A percentile compares a stretch with the other conserved stretches of the same genome.
Conservation (phyloP, 1,284 basidiomycete species). For the Inonotus obliquus region DNA sequence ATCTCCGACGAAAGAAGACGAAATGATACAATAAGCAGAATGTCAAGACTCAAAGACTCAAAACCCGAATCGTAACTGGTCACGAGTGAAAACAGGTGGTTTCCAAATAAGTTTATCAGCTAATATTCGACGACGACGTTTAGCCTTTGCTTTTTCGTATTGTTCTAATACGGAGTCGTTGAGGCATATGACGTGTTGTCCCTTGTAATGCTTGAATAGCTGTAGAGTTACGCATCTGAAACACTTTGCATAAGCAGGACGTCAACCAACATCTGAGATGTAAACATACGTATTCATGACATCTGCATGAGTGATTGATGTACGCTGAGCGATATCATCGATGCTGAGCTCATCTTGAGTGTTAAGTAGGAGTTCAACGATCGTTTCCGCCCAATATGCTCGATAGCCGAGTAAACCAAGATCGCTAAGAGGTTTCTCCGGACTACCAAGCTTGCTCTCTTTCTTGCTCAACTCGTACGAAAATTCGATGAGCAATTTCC, state of each 20-base stretch:
- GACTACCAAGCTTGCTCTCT: slow-evolving; percentile 92
- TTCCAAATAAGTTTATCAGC: slow-evolving; percentile 87
- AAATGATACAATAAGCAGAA: no score
- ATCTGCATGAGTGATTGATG: slow-evolving; percentile 94
- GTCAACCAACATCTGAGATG: slow-evolving; percentile 10
- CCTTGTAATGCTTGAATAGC: slow-evolving; percentile 95
- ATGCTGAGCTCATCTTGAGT: slow-evolving; percentile 81
- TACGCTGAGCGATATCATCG: slow-evolving; percentile 96
- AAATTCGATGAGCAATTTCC: slow-evolving; percentile 95
- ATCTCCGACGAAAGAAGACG: no score
- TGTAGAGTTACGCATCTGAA: slow-evolving; percentile 88
- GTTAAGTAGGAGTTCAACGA: slow-evolving; percentile 85
- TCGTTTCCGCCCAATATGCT: slow-evolving; percentile 97
- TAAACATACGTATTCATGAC: slow-evolving; percentile 92
- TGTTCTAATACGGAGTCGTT: slow-evolving; percentile 90
- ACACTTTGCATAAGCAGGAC: slow-evolving; percentile 16
- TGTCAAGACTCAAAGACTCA: slow-evolving; percentile 38
- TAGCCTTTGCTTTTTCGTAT: slow-evolving; percentile 80
- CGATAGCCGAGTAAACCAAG: slow-evolving; percentile 91
- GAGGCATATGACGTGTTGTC: slow-evolving; percentile 90
- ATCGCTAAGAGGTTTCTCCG: slow-evolving; percentile 97
- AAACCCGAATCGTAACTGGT: slow-evolving; percentile 87
- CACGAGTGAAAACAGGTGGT: slow-evolving; percentile 87
- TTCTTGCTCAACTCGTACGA: slow-evolving; percentile 97
- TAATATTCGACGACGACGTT: slow-evolving; percentile 78